A percentile compares a stretch with the other conserved stretches of the same genome.
phyloP scores from a whole-genome alignment of 441 rosid genomes.

The Geranium incanum region DNA sequence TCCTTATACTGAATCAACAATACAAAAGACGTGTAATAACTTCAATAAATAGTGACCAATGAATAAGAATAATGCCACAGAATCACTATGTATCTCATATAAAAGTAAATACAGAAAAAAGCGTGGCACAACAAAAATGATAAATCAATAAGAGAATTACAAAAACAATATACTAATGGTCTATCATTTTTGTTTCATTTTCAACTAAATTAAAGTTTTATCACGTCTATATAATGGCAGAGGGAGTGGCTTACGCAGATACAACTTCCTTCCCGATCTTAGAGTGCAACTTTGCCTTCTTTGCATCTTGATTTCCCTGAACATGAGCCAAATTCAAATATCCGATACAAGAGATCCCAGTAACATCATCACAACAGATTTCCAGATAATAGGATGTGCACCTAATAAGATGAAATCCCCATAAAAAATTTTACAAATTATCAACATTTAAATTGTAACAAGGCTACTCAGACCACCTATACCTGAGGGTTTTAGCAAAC shows the following conservation, averaged over 20 bases:
- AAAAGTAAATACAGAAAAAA: background rate
- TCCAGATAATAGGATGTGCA: background rate
- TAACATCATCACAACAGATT: background rate
- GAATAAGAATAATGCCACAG: background rate
- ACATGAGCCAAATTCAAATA: slow-evolving; percentile 20
- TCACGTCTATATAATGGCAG: background rate
- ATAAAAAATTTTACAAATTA: background rate
- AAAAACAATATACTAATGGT: background rate
- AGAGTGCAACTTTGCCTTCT: slow-evolving; percentile 67
- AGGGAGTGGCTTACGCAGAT: slow-evolving; percentile 61
- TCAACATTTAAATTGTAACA: background rate
- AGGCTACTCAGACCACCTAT: background rate
- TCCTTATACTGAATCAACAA: slow-evolving; percentile 58
- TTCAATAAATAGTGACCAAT: background rate
- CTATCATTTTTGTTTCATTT: background rate
- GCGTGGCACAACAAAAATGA: too few species aligned
- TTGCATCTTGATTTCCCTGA: slow-evolving; percentile 82
- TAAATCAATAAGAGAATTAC: background rate
- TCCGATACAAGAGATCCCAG: slow-evolving; percentile 14
- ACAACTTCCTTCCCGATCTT: slow-evolving; percentile 82
- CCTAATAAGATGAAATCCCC: background rate
- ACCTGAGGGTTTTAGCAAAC: background rate
- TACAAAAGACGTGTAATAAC: slow-evolving; percentile 10
- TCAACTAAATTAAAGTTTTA: background rate
- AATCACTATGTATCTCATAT: background rate